Evolutionary conservation across 2,329 filamentous ascomycete species (phyloP).

Genomic region (Colletotrichum tofieldiae): DNA sequence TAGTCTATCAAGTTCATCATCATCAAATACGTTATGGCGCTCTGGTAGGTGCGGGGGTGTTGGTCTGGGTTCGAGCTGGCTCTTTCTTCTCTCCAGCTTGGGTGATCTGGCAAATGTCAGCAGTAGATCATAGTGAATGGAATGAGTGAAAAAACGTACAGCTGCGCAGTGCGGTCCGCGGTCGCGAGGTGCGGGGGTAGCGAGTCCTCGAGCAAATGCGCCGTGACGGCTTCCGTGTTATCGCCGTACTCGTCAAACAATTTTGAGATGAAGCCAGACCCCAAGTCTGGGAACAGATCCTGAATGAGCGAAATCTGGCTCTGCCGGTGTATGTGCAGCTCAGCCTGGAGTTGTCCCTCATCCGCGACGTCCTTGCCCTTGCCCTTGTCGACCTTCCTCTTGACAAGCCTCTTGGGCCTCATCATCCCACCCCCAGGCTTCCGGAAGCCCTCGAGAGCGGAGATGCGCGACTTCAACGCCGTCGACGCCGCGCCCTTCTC

Average conservation of each 20-base stretch:
- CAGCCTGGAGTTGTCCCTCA: conserved; percentile 56
- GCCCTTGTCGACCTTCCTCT: conserved; percentile 75
- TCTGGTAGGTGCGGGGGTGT: conserved; percentile 70
- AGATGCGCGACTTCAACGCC: conserved; percentile 73
- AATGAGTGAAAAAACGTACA: conserved; percentile 61
- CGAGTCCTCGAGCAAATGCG: conserved; percentile 84
- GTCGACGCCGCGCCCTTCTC: conserved; percentile 64
- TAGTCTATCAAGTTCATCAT: conserved; percentile 84
- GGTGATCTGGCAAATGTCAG: conserved; percentile 46
- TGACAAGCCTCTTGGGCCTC: conserved; percentile 66
- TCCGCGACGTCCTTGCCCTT: conserved; percentile 65
- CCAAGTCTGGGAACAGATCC: conserved; percentile 91
- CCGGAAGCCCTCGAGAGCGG: conserved; percentile 72
- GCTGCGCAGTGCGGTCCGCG: conserved; percentile 75
- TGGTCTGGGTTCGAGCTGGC: conserved; percentile 68
- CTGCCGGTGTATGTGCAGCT: conserved; percentile 84
- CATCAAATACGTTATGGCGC: conserved; percentile 83
- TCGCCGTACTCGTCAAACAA: conserved; percentile 86
- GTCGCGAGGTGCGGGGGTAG: conserved; percentile 78
- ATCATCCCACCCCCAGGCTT: conserved; percentile 67
- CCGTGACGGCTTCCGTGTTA: conserved; percentile 83
- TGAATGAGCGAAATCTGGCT: conserved; percentile 92
- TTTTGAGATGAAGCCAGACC: conserved; percentile 84
- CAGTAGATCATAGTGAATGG: conserved; percentile 25
- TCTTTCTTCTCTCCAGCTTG: conserved; percentile 40